Base-by-base conservation (phyloP, 495 filamentous ascomycete genomes). In the Tetracladium setigerum region DNA sequence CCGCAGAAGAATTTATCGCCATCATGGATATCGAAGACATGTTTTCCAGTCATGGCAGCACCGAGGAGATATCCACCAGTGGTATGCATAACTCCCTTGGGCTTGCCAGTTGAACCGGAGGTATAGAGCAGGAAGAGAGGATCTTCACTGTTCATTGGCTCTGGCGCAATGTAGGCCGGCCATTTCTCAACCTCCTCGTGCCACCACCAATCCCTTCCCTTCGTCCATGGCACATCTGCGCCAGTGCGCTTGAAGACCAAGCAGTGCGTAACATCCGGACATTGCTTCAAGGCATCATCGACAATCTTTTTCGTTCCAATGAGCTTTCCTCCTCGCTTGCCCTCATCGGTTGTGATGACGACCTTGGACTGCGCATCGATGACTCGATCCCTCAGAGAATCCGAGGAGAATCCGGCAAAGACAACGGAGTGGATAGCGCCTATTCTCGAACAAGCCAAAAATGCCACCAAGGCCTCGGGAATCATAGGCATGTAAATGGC, bases 271-370 rank as follows among this genome's bases (percentile, higher is more conserved):
- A 97, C 87, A 56, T 91, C 87, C 18, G 94, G 92, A 68, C 91
- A 96, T 70, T 95, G 87, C 74, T 92, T 95, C 41, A 99, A 78
- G 36, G 92, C 92, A 65, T 97, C 94, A 59, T 99, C 92, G 45
- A 97, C 92, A 63, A 99, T 97, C 74, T 92, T 92, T 82, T 99
- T 97, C 47, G 94, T 97, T 41, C 89, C 89, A 59, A 99, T 97
- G 53, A 95, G 68, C 75, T 97, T 99, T 49, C 92, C 92, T 61
- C 94, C 92, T 57, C 94, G 86, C 77, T 91, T 95, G 56, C 92
- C 94, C 76, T 97, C 94, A 62, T 97, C 92, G 15, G 87, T 84
- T 31, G 94, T 97, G 59, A 99, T 95, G 62, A 96, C 86, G 31
- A 97, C 85, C 67, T 82, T 91, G 59, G 84, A 90, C 40, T 86